A percentile compares a stretch with the other conserved stretches of the same genome.
Conservation (phyloP, 495 filamentous ascomycete species). For the Astrothelium macrocarpum region DNA sequence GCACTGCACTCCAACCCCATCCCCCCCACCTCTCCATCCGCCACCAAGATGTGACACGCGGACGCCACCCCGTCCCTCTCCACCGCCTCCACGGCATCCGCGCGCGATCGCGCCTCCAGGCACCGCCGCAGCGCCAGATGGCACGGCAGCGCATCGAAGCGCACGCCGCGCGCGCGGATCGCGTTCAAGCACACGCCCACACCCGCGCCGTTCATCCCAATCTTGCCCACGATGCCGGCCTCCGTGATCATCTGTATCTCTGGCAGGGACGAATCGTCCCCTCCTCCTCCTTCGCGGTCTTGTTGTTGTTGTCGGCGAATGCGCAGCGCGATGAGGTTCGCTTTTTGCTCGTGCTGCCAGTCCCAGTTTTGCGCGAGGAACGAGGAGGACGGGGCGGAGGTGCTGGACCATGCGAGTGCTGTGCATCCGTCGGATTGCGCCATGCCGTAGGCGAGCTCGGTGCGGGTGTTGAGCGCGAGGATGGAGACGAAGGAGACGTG, state of each 20-base stretch:
- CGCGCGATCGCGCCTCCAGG: constrained; percentile 42
- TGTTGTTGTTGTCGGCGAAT: constrained; percentile 28
- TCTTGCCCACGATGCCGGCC: constrained; percentile 65
- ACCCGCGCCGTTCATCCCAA: constrained; percentile 53
- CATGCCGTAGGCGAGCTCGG: constrained; percentile 55
- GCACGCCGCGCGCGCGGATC: constrained; percentile 49
- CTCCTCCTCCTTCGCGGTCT: constrained; percentile 12
- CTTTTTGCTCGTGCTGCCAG: constrained; percentile 24
- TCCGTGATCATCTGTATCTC: constrained; percentile 45
- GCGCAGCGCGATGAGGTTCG: constrained; percentile 46
- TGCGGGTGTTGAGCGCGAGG: constrained; percentile 56
- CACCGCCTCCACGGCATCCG: constrained; percentile 42
- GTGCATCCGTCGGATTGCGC: constrained; percentile 56
- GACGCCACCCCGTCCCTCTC: constrained; percentile 48
- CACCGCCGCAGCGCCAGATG: constrained; percentile 54
- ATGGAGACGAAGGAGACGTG: constrained; percentile 45
- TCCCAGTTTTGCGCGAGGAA: constrained; percentile 64
- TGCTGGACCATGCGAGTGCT: constrained; percentile 45
- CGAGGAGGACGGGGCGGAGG: constrained; percentile 19
- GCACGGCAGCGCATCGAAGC: constrained; percentile 46
- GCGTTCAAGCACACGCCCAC: constrained; percentile 62
- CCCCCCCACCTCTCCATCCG: constrained; percentile 40
- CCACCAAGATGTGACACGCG: constrained; percentile 52
- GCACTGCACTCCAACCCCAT: constrained; percentile 52
- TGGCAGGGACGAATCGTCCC: constrained; percentile 37